Evolutionary conservation across 768 basidiomycete genomes (phyloP), one percentile per base, ranked within the genome.

Genomic region (Phlebiopsis flavidoalba): DNA sequence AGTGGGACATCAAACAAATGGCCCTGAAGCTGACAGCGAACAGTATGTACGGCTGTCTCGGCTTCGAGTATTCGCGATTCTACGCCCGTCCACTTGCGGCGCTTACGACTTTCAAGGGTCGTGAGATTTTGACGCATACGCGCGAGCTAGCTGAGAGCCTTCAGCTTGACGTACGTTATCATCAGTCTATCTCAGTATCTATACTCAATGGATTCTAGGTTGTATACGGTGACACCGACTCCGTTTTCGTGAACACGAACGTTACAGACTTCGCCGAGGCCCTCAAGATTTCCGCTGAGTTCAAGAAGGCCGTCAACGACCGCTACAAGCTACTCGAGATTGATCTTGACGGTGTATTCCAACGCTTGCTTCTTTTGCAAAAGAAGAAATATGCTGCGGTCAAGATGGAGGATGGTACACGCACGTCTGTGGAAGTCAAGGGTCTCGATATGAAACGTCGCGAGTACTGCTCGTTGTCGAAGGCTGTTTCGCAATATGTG

Each of bases 301-400:
- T 99, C 82, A 98, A 98, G 77, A 95, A 93, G 71, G 88, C 88
- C 5, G 95, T 98, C 67, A 99, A 99, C 68, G 93, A 98, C 60
- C 85, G 91, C 19, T 98, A 98, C 77, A 91, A 84, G 70, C 82
- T 98, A 22, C 87, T 99, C 50, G 97, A 99, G 71, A 99, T 99
- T 62, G 97, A 99, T 70, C 80, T 98, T 15, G 96, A 99, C 68
- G 86, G 90, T 2, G 83, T 98, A 37, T 99, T 99, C 78, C 86
- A 96, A 69, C 85, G 97, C 0, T 79, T 99, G 46, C 75, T 99
- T 1, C 82, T 99, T 11, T 76, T 99, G 57, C 96, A 98, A 70
- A 99, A 99, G 83, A 99, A 99, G 80, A 98, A 99, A 75, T 99
- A 99, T 66, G 97, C 97, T 0, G 97, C 97, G 0, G 79, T 98